Percentiles rank a stretch among this genome's conserved stretches.
Evolutionary conservation across 371 early-diverging fungal genomes (phyloP).

Genomic region (Mucor velutinosus): DNA sequence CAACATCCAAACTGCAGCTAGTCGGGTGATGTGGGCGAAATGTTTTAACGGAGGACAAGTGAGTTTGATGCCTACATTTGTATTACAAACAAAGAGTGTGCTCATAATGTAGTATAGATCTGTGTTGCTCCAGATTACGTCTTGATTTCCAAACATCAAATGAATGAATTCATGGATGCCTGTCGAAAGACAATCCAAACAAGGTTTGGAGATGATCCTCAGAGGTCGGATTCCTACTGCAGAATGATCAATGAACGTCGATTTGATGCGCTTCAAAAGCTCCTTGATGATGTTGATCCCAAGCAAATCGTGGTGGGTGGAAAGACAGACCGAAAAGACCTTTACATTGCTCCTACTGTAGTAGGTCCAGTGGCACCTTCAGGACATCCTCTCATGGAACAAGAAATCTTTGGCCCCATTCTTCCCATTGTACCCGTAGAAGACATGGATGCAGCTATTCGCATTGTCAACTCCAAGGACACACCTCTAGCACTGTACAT

Average conservation of each 20-base stretch:
- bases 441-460: slow-evolving; percentile 75
- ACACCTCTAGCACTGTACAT: slow-evolving; percentile 75
- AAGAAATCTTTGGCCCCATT: slow-evolving; percentile 87
- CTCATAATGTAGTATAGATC: slow-evolving; percentile 47
- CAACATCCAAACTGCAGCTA: slow-evolving; percentile 67
- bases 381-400: slow-evolving; percentile 63
- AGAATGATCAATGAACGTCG: slow-evolving; percentile 75
- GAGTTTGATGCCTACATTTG: not conserved
- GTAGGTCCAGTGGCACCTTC: slow-evolving; percentile 56
- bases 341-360: slow-evolving; percentile 71
- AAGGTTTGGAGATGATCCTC: slow-evolving; percentile 51
- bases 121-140: slow-evolving; percentile 91
- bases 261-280: slow-evolving; percentile 60
- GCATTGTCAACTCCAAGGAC: slow-evolving; percentile 71
- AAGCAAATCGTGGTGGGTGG: slow-evolving; percentile 59
- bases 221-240: slow-evolving; percentile 55
- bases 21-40: slow-evolving; percentile 80
- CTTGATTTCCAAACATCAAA: slow-evolving; percentile 60
- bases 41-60: slow-evolving; percentile 77
- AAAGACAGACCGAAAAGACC: slow-evolving; percentile 54
- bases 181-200: slow-evolving; percentile 49
- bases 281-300: slow-evolving; percentile 53
- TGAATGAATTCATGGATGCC: slow-evolving; percentile 53
- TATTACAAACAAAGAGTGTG: not conserved
- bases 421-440: slow-evolving; percentile 81